Base-by-base conservation (phyloP, 129 eudicot species). In the Deinandra increscens region DNA sequence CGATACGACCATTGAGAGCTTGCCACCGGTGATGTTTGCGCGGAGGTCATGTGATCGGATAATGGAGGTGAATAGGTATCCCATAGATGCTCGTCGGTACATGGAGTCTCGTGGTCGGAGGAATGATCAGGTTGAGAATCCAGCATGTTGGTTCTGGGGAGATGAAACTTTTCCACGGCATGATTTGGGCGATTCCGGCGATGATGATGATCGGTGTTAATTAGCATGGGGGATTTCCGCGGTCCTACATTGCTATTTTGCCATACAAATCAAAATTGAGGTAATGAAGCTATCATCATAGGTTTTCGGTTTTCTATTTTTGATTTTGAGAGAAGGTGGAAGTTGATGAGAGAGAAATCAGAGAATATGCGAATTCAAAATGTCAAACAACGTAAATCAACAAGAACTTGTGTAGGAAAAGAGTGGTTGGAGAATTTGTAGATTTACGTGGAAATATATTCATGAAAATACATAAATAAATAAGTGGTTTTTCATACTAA, bases 21-120 rank as follows among this genome's bases (percentile, higher is more conserved):
- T 23, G 78, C 71, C 38, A 38, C 64, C 44, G 78, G 71, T 8
- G 78, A 73, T 9, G 78, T 48, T 55, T 22, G 78, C 37, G 71
- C 22, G 58, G 75, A 42, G 58, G 45, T 58, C 68, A 29, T 42
- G 5, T 19, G 7, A 34, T 60, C 58, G 48, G 72, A 68, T 4
- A 31, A 64, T 23, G 62, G 62, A 9, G 62, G 62, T 0, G 70
- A 22, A 42, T 42, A 26, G 0, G 18, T 18, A 9, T 51, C 59
- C 59, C 59, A 22, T 64, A 22, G 22, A 6, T 4, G 7, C 13
- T 64, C 70, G 70, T 22, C 36, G 50, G 45, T 3, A 26, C 3
- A 68, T 6, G 34, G 62, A 17, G 46, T 10, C 4, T 70, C 49
- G 23, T 53, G 42, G 43, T 55, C 60, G 49, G 60, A 29, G 31